A percentile compares a stretch with the other conserved stretches of the same genome.
Conservation (phyloP, 257 asterid species). For the Nicotiana obtusifolia region DNA sequence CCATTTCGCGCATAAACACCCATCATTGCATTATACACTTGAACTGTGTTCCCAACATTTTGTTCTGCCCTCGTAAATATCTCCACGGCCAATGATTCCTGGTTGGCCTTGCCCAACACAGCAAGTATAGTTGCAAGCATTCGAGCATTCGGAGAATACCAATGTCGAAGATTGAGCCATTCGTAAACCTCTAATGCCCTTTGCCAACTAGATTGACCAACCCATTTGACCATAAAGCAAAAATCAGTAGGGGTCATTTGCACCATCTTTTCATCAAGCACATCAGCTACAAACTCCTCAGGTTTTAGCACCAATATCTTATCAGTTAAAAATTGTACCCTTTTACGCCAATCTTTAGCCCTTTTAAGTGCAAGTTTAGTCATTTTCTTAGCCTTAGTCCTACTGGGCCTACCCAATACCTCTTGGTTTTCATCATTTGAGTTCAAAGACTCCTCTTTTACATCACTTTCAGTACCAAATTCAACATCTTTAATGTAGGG, state of each 20-base stretch:
- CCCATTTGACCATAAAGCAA: conserved; percentile 82
- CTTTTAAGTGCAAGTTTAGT: conserved; percentile 82
- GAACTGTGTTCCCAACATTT: conserved; percentile 54
- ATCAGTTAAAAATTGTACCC: conserved; percentile 76
- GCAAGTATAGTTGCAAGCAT: conserved; percentile 84
- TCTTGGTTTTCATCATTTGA: conserved; percentile 26
- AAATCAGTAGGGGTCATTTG: conserved; percentile 97
- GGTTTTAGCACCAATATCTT: conserved; percentile 63
- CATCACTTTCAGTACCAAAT: conserved; percentile 14
- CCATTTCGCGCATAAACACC: conserved; percentile 93
- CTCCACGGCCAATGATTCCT: conserved; percentile 82
- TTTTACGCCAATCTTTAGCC: conserved; percentile 86
- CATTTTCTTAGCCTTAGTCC: conserved; percentile 78
- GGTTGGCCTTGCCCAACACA: conserved; percentile 89
- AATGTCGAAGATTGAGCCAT: conserved; percentile 83
- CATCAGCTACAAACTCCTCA: conserved; percentile 86
- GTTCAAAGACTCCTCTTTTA: conserved; percentile 15
- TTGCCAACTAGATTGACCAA: conserved; percentile 86
- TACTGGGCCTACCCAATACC: conserved; percentile 54
- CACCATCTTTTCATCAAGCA: conserved; percentile 80
- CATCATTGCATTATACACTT: conserved; percentile 95
- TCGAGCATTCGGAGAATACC: conserved; percentile 81
- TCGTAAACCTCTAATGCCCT: conserved; percentile 89
- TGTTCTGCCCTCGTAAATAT: conserved; percentile 63
- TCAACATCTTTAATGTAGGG: conserved; percentile 8